phyloP scores from a whole-genome alignment of 768 basidiomycete species.

The Dentipellis sp. region DNA sequence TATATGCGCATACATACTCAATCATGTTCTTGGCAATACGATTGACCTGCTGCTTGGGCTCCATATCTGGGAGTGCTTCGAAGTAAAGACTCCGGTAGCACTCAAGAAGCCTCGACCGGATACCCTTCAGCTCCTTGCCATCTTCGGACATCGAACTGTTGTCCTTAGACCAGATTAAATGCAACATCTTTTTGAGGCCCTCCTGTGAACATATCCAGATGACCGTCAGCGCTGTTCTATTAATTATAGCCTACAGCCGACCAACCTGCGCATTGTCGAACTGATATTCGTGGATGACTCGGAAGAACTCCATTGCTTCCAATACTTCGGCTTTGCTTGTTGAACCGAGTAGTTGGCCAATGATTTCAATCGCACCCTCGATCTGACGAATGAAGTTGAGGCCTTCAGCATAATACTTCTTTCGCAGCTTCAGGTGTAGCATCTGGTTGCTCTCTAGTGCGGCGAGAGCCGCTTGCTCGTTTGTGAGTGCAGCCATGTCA shows the following conservation, averaged over 20 bases:
- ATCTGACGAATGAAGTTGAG: conserved; percentile 70
- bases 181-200: conserved; percentile 94
- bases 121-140: conserved; percentile 75
- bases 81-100: conserved; percentile 86
- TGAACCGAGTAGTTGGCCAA: conserved; percentile 76
- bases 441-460: conserved; percentile 59
- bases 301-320: conserved; percentile 87
- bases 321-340: conserved; percentile 78
- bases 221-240: neutral
- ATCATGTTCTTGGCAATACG: conserved; percentile 96
- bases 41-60: conserved; percentile 80
- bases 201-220: conserved; percentile 30
- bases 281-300: conserved; percentile 70
- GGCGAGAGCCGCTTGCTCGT: conserved; percentile 65
- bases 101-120: conserved; percentile 81
- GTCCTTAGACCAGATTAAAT: conserved; percentile 96
- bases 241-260: neutral
- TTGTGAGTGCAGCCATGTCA: conserved; percentile 54
- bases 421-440: conserved; percentile 58
- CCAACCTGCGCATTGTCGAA: conserved; percentile 68
- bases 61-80: conserved; percentile 63
- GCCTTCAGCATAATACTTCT: conserved; percentile 83
- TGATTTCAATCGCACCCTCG: conserved; percentile 57
- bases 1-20: conserved; percentile 46
- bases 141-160: conserved; percentile 70